Base-by-base conservation (phyloP, 257 asterid genomes). In the Anisodus tanguticus region DNA sequence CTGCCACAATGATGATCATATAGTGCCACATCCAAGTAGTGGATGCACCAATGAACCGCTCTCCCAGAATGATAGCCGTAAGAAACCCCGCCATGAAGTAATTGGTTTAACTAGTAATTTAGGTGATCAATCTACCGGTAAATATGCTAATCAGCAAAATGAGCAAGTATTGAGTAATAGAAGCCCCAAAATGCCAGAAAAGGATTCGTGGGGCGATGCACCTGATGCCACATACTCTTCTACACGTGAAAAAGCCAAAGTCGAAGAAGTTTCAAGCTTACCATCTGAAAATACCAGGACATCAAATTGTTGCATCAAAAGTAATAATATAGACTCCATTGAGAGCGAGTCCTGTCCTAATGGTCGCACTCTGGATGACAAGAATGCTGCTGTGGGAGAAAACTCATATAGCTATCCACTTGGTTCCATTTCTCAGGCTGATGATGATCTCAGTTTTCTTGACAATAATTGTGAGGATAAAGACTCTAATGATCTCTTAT, bases 1-100 rank as follows among this genome's bases (percentile, higher is more conserved):
- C 85, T 88, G 89, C 83, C 90, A 45, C 80, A 88, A 87, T 71
- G 97, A 90, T 80, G 98, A 94, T 85, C 98, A 92, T 91, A 90
- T 91, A 88, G 98, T 96, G 45, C 95, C 98, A 53, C 89, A 85
- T 85, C 90, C 93, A 68, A 58, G 86, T 83, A 85, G 58, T 51
- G 88, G 55, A 55, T 87, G 62, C 39, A 82, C 84, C 47, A 70
- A 80, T 81, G 89, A 89, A 68, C 74, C 85, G 81, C 84, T 89
- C 80, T 81, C 66, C 81, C 84, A 49, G 26, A 84, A 89, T 85
- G 94, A 89, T 87, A 87, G 88, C 86, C 86, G 58, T 85, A 89
- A 89, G 90, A 90, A 86, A 84, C 90, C 84, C 86, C 86, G 87
- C 66, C 78, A 43, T 83, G 90, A 88, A 83, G 88, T 80, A 83